Evolutionary conservation across 768 basidiomycete genomes (phyloP).

Genomic region (Coprinopsis cinerea): DNA sequence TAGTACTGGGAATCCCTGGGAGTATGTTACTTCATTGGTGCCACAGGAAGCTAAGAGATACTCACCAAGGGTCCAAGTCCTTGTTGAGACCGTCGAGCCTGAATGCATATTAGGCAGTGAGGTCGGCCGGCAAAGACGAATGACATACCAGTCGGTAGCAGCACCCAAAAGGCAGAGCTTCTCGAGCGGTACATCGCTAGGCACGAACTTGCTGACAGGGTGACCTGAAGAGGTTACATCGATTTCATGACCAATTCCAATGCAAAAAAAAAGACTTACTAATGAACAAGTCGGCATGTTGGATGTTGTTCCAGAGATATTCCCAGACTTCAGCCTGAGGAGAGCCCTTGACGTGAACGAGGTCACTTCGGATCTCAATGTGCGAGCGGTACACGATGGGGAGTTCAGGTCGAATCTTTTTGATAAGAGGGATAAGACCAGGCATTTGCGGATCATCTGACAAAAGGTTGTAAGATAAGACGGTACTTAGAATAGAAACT

Average conservation of each 20-base stretch:
- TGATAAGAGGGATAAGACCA: conserved; percentile 89
- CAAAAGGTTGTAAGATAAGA: neutral
- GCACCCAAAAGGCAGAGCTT: conserved; percentile 74
- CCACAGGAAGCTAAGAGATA: neutral
- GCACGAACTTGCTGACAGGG: conserved; percentile 92
- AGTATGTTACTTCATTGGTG: neutral
- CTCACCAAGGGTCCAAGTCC: conserved; percentile 59
- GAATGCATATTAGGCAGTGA: neutral
- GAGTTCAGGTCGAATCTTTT: conserved; percentile 72
- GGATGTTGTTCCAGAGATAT: conserved; percentile 90
- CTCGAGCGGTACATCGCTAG: conserved; percentile 69
- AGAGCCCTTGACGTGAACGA: conserved; percentile 74
- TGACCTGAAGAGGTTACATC: conserved; percentile 45
- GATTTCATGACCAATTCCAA: neutral
- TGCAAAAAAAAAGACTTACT: conserved; percentile 34
- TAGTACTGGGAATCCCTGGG: conserved; percentile 74
- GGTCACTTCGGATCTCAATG: conserved; percentile 88
- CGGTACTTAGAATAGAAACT: neutral
- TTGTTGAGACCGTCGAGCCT: conserved; percentile 96
- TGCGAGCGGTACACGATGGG: conserved; percentile 94
- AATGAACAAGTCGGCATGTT: conserved; percentile 87
- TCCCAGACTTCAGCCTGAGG: conserved; percentile 92
- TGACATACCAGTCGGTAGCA: conserved; percentile 74
- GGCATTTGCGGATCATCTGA: conserved; percentile 89
- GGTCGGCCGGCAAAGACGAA: neutral